phyloP scores from a whole-genome alignment of 176 grass and related monocot species.

The Oryza punctata region DNA sequence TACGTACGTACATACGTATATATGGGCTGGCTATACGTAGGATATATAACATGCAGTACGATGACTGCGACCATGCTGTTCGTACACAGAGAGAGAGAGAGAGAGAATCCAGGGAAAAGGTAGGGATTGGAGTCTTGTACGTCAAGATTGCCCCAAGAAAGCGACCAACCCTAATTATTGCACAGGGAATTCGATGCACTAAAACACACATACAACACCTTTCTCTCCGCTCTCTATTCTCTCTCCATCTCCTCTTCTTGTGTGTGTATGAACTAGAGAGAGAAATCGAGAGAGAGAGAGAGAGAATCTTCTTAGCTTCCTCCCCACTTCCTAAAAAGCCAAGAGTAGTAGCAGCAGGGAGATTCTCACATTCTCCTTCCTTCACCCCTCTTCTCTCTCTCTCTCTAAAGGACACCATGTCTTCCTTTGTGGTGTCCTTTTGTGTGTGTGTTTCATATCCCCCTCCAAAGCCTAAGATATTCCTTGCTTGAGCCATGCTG shows the following conservation, averaged over 20 bases:
- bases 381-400: conserved; percentile 20
- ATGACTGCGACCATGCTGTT: conserved; percentile 1
- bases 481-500: conserved; percentile 66
- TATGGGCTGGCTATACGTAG: neutral
- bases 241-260: conserved; percentile 12
- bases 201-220: conserved; percentile 27
- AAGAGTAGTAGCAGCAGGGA: conserved; percentile 62
- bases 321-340: conserved; percentile 88
- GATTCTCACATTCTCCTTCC: conserved; percentile 60
- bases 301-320: conserved; percentile 94
- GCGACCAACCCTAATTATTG: conserved; percentile 93
- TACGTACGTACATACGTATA: neutral
- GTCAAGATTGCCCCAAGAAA: conserved; percentile 91
- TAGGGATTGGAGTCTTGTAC: conserved; percentile 90
- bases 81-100: conserved; percentile 26
- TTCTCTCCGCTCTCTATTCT: neutral
- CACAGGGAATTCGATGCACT: conserved; percentile 95
- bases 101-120: conserved; percentile 67
- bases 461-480: conserved; percentile 62
- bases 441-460: conserved; percentile 48
- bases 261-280: conserved; percentile 5
- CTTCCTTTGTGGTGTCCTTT: conserved; percentile 45
- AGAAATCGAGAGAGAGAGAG: conserved; percentile 18
- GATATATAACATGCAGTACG: neutral
- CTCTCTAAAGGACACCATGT: conserved; percentile 44